Conservation (phyloP, 495 filamentous ascomycete species). For the Cryomyces antarcticus region DNA sequence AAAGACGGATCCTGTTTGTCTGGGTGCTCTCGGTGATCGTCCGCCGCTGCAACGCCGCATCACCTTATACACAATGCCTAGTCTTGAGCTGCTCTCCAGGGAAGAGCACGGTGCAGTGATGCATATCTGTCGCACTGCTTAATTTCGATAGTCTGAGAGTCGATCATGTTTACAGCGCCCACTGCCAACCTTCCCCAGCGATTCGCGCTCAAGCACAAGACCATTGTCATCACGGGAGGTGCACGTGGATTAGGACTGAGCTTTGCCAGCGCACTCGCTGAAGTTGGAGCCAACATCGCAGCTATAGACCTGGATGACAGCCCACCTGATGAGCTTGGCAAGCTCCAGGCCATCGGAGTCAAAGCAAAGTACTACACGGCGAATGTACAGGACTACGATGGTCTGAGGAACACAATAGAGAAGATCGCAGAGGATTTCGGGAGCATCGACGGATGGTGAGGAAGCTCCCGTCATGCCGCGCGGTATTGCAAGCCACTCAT, state of each 20-base stretch:
- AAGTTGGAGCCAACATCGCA: constrained; percentile 5
- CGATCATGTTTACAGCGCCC: too few species aligned
- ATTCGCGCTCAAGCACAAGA: constrained; percentile 5
- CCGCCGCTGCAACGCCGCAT: too few species aligned
- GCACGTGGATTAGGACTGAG: constrained; percentile 3
- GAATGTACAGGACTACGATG: neutral
- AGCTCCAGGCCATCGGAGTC: neutral
- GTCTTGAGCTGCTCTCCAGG: too few species aligned
- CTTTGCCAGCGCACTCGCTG: constrained; percentile 1
- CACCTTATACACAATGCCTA: too few species aligned
- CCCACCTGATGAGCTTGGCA: neutral
- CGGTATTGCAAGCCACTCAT: neutral
- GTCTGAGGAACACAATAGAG: neutral
- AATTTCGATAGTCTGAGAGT: too few species aligned
- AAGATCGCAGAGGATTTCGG: constrained; percentile 3
- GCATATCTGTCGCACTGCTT: too few species aligned
- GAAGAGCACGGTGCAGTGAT: too few species aligned
- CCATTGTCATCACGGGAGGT: constrained; percentile 3
- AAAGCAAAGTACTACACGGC: constrained; percentile 3
- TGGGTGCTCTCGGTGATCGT: too few species aligned
- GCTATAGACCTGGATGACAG: constrained; percentile 1
- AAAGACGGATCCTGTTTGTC: too few species aligned
- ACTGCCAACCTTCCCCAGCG: too few species aligned
- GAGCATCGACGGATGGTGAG: constrained; percentile 1
- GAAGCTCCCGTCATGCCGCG: neutral